Conservation (phyloP, 306 rosid genomes). For the Quercus variabilis region DNA sequence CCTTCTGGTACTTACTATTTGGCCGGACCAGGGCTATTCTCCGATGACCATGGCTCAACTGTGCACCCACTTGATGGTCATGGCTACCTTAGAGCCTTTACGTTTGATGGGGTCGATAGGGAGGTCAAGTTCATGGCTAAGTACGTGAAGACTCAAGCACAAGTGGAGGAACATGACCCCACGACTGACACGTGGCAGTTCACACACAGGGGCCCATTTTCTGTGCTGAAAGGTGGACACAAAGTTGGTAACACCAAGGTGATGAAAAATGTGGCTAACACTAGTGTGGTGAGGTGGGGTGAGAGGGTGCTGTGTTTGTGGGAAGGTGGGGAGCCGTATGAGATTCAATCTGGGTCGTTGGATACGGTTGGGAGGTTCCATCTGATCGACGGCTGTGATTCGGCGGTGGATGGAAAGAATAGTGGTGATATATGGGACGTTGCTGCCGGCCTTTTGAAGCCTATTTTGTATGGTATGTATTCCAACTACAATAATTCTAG, state of each 20-base stretch:
- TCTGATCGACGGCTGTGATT: conserved; percentile 35
- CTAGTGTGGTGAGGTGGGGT: conserved; percentile 83
- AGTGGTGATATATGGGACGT: conserved; percentile 48
- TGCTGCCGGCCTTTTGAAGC: conserved; percentile 68
- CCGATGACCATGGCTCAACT: conserved; percentile 86
- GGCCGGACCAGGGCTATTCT: conserved; percentile 74
- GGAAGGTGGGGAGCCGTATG: conserved; percentile 97
- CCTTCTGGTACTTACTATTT: conserved; percentile 82
- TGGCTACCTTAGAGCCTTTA: conserved; percentile 76
- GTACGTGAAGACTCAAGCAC: conserved; percentile 81
- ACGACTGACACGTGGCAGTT: conserved; percentile 60
- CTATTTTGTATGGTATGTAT: conserved; percentile 65
- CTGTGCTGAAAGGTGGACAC: conserved; percentile 78
- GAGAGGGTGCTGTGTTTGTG: conserved; percentile 68
- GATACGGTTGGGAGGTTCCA: conserved; percentile 52
- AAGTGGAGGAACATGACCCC: conserved; percentile 69
- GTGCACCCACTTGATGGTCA: conserved; percentile 93
- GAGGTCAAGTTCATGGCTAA: conserved; percentile 72
- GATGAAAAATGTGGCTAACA: conserved; percentile 96
- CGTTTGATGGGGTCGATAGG: conserved; percentile 27
- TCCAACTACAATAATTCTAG: background rate
- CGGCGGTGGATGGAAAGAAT: background rate
- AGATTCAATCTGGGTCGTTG: conserved; percentile 61
- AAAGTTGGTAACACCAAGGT: conserved; percentile 90
- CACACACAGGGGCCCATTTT: conserved; percentile 83